These are phyloP conservation scores for Ascochyta fabae DNA, from an alignment of 2,329 filamentous ascomycete species.

Conservation along the genomic window DNA sequence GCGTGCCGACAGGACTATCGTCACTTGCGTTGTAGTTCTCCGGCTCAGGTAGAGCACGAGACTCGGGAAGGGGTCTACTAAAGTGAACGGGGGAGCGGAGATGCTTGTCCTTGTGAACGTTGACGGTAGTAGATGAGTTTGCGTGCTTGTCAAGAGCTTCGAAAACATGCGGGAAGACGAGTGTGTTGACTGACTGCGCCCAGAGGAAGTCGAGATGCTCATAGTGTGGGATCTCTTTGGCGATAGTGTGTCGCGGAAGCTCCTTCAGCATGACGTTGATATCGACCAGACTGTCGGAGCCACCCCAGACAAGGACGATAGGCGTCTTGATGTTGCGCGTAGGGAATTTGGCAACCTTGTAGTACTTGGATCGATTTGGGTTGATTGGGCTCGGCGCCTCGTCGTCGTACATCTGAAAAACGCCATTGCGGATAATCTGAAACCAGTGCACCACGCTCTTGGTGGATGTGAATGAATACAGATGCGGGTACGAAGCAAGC, in stretches of 20 bases:
- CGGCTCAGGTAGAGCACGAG: conserved; percentile 23
- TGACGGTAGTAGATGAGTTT: conserved; percentile 7
- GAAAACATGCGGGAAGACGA: conserved; percentile 91
- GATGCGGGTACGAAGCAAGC: conserved; percentile 90
- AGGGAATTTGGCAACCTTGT: conserved; percentile 94
- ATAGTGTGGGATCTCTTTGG: conserved; percentile 87
- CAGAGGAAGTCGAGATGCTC: conserved; percentile 97
- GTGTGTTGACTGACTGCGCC: conserved; percentile 81
- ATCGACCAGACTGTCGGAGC: conserved; percentile 90
- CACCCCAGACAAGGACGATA: conserved; percentile 91
- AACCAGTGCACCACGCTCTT: conserved; percentile 99
- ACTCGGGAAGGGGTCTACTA: conserved; percentile 34
- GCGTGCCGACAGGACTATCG: conserved; percentile 10
- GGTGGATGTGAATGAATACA: conserved; percentile 96
- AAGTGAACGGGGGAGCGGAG: conserved; percentile 41
- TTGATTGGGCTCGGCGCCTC: conserved; percentile 81
- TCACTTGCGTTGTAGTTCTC: conserved; percentile 22
- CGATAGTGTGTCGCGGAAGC: conserved; percentile 81
- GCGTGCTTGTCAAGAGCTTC: conserved; percentile 78
- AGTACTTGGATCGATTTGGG: conserved; percentile 78
- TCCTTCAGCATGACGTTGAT: conserved; percentile 92
- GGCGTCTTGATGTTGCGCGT: conserved; percentile 97
- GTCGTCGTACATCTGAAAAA: conserved; percentile 98
- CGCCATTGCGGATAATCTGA: conserved; percentile 95
- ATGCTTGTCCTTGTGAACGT: conserved; percentile 29